Percentiles rank a stretch among this genome's conserved stretches.
Conservation (phyloP, 257 asterid species). For the Solanum sejunctum region DNA sequence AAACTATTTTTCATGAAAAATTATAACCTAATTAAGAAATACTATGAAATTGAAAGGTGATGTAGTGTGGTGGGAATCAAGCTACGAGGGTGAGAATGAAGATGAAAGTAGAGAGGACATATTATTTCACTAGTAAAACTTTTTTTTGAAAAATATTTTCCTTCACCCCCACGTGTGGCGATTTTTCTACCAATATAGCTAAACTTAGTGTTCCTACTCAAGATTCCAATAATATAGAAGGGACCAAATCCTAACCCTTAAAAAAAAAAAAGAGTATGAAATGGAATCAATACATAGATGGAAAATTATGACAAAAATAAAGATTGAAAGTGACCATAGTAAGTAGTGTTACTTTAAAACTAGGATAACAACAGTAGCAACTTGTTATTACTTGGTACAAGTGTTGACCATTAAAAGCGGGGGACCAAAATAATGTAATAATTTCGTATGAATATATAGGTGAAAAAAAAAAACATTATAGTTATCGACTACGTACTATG, state of each 20-base stretch:
- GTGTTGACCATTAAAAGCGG: conserved; percentile 16
- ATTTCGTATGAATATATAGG: conserved; percentile 3
- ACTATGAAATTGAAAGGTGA: too few species aligned
- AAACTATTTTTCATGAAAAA: too few species aligned
- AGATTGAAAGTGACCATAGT: not conserved
- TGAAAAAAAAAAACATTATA: conserved; percentile 2
- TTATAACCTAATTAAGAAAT: too few species aligned
- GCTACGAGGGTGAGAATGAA: too few species aligned
- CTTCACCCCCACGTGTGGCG: not conserved
- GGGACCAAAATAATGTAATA: not conserved
- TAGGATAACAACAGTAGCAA: not conserved
- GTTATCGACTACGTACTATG: conserved; percentile 38
- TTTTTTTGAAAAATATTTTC: not conserved
- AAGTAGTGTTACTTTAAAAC: not conserved
- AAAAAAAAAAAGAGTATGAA: not conserved
- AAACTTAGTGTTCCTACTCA: not conserved
- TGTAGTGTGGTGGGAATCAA: too few species aligned
- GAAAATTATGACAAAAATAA: not conserved
- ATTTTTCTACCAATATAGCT: not conserved
- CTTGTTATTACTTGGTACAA: not conserved
- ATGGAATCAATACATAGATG: not conserved
- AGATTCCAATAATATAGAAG: not conserved
- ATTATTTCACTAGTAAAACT: too few species aligned
- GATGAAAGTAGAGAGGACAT: too few species aligned
- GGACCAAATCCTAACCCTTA: not conserved